These are phyloP conservation scores for Suhomyces wounanorum DNA, from an alignment of 1,139 yeast species.

Conservation along the genomic window DNA sequence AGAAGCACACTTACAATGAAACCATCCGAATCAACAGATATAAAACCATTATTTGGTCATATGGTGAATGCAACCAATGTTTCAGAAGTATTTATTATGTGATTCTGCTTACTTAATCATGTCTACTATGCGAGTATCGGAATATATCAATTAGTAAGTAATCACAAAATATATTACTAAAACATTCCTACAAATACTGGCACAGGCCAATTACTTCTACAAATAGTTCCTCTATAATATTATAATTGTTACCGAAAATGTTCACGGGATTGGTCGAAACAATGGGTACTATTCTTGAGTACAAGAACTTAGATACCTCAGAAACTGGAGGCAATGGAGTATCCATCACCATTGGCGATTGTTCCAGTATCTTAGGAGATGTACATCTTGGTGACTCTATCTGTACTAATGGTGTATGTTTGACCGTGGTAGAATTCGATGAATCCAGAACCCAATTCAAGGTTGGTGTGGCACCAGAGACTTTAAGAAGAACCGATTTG, in stretches of 20 bases:
- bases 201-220: neutral
- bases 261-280: constrained; percentile 93
- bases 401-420: constrained; percentile 85
- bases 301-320: constrained; percentile 50
- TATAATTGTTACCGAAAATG: constrained; percentile 28
- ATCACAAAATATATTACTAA: neutral
- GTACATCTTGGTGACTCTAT: constrained; percentile 93
- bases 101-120: neutral
- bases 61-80: too few species aligned
- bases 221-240: neutral
- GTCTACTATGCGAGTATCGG: neutral
- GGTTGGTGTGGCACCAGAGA: constrained; percentile 93
- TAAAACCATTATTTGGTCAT: too few species aligned
- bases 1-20: too few species aligned
- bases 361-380: constrained; percentile 65
- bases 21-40: too few species aligned
- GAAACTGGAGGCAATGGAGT: constrained; percentile 79
- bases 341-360: constrained; percentile 66
- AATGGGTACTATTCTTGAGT: constrained; percentile 65
- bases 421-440: constrained; percentile 88
- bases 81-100: too few species aligned
- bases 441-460: constrained; percentile 56
- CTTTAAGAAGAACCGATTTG: constrained; percentile 77
- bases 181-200: neutral
- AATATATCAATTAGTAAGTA: neutral